Percentiles rank a stretch among this genome's conserved stretches.
Conservation (phyloP, 2,329 filamentous ascomycete species). For the Aspergillus tubingensis region DNA sequence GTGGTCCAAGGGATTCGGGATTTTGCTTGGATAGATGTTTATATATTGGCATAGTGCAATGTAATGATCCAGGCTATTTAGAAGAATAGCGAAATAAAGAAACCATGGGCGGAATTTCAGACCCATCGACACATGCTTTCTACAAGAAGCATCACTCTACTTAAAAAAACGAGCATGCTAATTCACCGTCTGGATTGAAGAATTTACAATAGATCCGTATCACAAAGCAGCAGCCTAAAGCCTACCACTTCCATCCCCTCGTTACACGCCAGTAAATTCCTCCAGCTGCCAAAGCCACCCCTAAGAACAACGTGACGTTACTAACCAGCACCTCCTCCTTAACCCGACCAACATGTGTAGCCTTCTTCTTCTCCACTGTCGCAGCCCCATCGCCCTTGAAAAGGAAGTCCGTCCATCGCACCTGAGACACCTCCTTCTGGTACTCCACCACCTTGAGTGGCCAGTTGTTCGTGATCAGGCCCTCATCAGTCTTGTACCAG, state of each 20-base stretch:
- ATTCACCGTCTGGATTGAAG: no score
- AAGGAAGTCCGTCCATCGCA: slow-evolving; percentile 37
- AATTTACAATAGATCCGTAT: neutral
- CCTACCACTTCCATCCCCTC: neutral
- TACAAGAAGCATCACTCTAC: no score
- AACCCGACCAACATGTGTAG: slow-evolving; percentile 33
- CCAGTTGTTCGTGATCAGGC: slow-evolving; percentile 61
- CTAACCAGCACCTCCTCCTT: slow-evolving; percentile 40
- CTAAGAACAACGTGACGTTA: slow-evolving; percentile 57
- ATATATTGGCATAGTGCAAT: no score
- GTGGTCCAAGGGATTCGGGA: no score
- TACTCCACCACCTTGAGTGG: slow-evolving; percentile 57
- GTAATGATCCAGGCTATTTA: no score
- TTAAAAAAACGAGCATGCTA: no score
- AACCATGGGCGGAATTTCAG: no score
- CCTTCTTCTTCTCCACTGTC: slow-evolving; percentile 26
- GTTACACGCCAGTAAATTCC: slow-evolving; percentile 12
- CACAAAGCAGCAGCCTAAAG: neutral
- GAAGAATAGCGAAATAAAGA: no score
- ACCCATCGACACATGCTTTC: no score
- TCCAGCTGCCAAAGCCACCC: slow-evolving; percentile 62
- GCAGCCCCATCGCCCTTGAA: slow-evolving; percentile 28
- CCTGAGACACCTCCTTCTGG: slow-evolving; percentile 44
- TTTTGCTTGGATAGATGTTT: no score
- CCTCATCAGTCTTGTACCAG: slow-evolving; percentile 60